Base-by-base conservation (phyloP, 2,329 filamentous ascomycete genomes). In the Domatiomyces catenatus region DNA sequence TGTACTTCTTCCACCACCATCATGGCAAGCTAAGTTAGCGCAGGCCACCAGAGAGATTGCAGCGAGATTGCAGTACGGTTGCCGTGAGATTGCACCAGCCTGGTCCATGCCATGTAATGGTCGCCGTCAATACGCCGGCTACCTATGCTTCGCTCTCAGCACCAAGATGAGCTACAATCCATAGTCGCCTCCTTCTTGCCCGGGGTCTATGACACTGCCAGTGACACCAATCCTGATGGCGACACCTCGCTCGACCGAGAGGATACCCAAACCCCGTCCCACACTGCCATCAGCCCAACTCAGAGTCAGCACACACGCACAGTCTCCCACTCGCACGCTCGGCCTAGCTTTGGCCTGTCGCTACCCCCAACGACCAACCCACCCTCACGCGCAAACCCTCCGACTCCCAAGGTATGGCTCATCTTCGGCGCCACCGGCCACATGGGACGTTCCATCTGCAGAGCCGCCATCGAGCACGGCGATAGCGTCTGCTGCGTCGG, bases 341-440 rank as follows among this genome's bases (percentile, higher is more conserved):
- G 32, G 32, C 32, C 32, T 12, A 39, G 32, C 32, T 4, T 39
- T 15, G 32, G 12, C 12, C 69, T 80, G 8, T 70, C 81, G 59
- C 77, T 96, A 2, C 90, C 90, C 1, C 72, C 82, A 32, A 93
- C 86, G 58, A 94, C 88, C 64, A 86, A 94, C 59, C 90, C 90
- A 22, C 88, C 89, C 0, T 77, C 79, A 17, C 75, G 81, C 8
- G 75, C 76, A 46, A 81, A 83, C 51, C 80, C 83, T 8, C 73
- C 79, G 1, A 83, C 81, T 64, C 84, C 83, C 64, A 77, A 88
- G 55, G 83, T 90, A 69, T 96, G 90, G 90, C 80, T 96, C 63
- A 74, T 96, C 50, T 98, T 95, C 67, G 92, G 92, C 47, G 89
- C 87, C 47, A 95, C 89, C n/a, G 92, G 92, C 50, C 92, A 98